Evolutionary conservation across 306 rosid species (phyloP).

Genomic region (Betula pendula): DNA sequence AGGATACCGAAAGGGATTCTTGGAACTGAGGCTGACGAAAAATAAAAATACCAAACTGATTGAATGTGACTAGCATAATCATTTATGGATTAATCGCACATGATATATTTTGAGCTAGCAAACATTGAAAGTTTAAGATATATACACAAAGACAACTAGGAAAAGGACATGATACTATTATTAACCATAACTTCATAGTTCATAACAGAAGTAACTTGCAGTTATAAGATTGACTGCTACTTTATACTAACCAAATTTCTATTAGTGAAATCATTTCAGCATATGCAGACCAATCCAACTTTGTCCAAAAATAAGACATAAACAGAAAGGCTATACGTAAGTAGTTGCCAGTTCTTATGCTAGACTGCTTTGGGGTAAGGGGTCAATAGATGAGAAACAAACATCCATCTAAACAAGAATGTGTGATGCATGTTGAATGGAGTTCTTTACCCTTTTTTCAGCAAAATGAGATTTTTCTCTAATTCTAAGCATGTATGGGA

Average conservation of each 20-base stretch:
- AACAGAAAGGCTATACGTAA: background rate
- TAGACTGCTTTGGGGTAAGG: background rate
- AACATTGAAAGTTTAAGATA: too few relatives aligned
- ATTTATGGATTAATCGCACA: background rate
- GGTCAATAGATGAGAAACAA: background rate
- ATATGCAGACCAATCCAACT: background rate
- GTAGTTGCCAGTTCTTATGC: background rate
- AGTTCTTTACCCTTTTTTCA: background rate
- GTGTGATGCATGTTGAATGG: background rate
- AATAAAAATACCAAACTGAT: background rate
- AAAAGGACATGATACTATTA: background rate
- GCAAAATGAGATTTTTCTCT: background rate
- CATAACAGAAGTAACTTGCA: background rate
- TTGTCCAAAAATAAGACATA: background rate
- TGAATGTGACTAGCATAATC: slow-evolving; percentile 2
- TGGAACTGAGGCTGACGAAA: background rate
- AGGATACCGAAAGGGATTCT: background rate
- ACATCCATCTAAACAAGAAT: background rate
- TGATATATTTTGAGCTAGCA: background rate
- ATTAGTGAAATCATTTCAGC: background rate
- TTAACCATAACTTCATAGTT: background rate
- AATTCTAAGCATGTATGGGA: background rate
- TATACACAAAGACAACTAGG: background rate
- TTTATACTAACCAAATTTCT: slow-evolving; percentile 11
- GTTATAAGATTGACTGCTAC: background rate